These are phyloP conservation scores for Psilocybe tampanensis DNA, from an alignment of 768 basidiomycete species.

Conservation along the genomic window DNA sequence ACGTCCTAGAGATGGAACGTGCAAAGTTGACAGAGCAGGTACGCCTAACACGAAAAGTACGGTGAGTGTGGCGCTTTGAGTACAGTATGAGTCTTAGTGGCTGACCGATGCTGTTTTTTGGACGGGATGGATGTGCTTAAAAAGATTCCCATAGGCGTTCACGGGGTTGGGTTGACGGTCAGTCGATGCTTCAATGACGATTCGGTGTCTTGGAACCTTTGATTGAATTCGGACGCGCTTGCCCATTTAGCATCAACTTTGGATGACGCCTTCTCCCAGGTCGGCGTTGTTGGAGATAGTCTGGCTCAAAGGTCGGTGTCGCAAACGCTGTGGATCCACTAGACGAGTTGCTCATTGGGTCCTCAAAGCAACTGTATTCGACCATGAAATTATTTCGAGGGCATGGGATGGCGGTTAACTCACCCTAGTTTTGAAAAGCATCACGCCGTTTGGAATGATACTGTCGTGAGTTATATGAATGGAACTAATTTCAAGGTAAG, in stretches of 20 bases:
- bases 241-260: slow-evolving; percentile 53
- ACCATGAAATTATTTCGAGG: slow-evolving; percentile 40
- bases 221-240: not conserved
- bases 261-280: slow-evolving; percentile 63
- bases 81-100: not conserved
- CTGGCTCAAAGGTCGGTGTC: slow-evolving; percentile 49
- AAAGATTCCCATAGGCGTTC: slow-evolving; percentile 37
- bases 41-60: slow-evolving; percentile 22
- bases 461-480: slow-evolving; percentile 4
- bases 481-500: slow-evolving; percentile 12
- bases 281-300: slow-evolving; percentile 74
- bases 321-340: not conserved
- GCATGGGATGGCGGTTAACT: slow-evolving; percentile 28
- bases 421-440: slow-evolving; percentile 7
- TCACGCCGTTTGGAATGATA: slow-evolving; percentile 19
- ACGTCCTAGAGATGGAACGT: slow-evolving; percentile 23
- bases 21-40: slow-evolving; percentile 22
- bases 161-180: slow-evolving; percentile 63
- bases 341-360: not conserved
- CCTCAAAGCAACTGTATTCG: slow-evolving; percentile 9
- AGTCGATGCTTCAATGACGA: slow-evolving; percentile 1
- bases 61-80: slow-evolving; percentile 17
- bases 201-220: not conserved
- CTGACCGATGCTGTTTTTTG: not conserved
- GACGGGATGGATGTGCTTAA: not conserved